Conservation (phyloP, 495 filamentous ascomycete genomes). For the Glonium stellatum region DNA sequence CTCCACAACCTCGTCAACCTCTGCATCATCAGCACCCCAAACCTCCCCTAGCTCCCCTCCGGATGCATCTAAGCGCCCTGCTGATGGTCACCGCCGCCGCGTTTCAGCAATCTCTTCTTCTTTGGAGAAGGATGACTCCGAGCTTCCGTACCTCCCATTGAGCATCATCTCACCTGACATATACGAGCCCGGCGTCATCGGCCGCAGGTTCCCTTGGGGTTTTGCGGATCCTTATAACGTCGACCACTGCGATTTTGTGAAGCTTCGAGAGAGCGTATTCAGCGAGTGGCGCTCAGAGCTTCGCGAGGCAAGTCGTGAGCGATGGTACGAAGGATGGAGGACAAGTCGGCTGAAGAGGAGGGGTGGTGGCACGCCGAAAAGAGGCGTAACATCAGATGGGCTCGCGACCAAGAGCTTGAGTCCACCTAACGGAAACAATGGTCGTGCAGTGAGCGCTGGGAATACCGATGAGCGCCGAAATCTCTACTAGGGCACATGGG, state of each 20-base stretch:
- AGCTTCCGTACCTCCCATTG: conserved; percentile 59
- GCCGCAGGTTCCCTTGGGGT: conserved; percentile 90
- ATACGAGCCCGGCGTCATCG: conserved; percentile 63
- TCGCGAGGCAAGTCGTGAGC: conserved; percentile 81
- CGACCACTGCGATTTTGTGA: conserved; percentile 90
- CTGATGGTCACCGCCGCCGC: conserved; percentile 18
- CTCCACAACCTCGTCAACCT: conserved; percentile 18
- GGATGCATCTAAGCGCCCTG: conserved; percentile 10
- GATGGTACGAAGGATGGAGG: conserved; percentile 97
- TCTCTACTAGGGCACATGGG: neutral
- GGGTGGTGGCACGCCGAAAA: neutral
- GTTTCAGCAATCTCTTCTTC: conserved; percentile 27
- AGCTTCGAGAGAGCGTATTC: conserved; percentile 85
- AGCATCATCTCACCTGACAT: conserved; percentile 91
- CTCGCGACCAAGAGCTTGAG: neutral
- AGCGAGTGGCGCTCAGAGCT: conserved; percentile 87
- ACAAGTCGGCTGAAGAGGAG: conserved; percentile 54
- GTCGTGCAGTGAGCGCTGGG: conserved; percentile 5
- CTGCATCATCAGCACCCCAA: conserved; percentile 16
- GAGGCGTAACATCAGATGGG: neutral
- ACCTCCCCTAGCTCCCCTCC: conserved; percentile 15
- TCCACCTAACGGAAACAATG: conserved; percentile 1
- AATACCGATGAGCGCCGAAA: neutral
- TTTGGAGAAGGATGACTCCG: conserved; percentile 23
- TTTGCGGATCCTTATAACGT: conserved; percentile 88